A percentile compares a stretch with the other conserved stretches of the same genome.
Conservation (phyloP, 202 grass and related monocot genomes). For the Schoenoplectus triqueter region DNA sequence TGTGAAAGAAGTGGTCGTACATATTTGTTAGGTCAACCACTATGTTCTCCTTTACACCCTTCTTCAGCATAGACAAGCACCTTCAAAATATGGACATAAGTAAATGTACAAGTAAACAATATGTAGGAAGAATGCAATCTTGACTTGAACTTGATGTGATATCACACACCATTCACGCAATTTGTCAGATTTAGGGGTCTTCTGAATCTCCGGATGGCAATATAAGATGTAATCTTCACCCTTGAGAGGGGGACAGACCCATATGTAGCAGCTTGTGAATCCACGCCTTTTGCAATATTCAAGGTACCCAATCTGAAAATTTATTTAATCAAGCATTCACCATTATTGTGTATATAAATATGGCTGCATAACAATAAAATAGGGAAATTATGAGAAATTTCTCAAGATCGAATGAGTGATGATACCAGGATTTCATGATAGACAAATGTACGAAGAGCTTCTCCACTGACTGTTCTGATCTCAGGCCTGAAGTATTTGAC, state of each 20-base stretch:
- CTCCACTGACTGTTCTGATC: conserved; percentile 70
- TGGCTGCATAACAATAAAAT: background rate
- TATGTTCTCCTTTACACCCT: conserved; percentile 82
- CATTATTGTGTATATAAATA: background rate
- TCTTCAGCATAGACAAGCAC: conserved; percentile 94
- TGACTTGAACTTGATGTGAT: background rate
- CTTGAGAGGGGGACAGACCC: conserved; percentile 89
- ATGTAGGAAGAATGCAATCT: background rate
- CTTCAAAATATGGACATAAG: conserved; percentile 34
- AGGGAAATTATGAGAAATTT: background rate
- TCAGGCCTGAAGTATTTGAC: conserved; percentile 98
- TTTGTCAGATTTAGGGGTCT: conserved; percentile 93
- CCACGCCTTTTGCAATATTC: conserved; percentile 93
- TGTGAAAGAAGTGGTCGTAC: conserved; percentile 90
- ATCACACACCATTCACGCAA: conserved; percentile 69
- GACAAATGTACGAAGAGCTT: conserved; percentile 84
- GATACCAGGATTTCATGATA: conserved; percentile 98
- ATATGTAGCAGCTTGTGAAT: conserved; percentile 96
- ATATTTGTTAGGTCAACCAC: conserved; percentile 89
- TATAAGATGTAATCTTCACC: conserved; percentile 99
- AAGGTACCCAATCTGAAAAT: conserved; percentile 88
- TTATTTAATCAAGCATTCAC: too few relatives aligned
- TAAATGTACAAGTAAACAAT: background rate
- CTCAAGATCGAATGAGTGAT: background rate
- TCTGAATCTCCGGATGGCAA: conserved; percentile 95